Base-by-base conservation (phyloP, 371 early-diverging fungal species). In the Mortierella sp. region DNA sequence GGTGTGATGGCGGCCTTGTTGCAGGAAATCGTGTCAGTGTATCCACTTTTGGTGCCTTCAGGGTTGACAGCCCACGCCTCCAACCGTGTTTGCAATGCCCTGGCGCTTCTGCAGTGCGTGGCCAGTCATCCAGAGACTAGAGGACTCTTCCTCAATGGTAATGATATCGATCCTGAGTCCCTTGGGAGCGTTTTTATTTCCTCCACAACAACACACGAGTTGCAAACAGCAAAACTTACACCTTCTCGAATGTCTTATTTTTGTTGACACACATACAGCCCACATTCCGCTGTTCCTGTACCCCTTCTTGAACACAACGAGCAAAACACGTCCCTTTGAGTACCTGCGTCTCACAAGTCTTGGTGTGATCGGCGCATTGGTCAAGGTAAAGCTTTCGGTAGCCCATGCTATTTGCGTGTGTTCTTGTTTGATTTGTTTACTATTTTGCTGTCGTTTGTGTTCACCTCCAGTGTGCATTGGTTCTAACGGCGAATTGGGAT, bases 221-320 rank as follows among this genome's bases (percentile, higher is more conserved):
- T 63, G 4, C n/a, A 8, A 34, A 6, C 1, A 14, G 3, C 21
- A 65, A 34, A 65, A 24, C 65, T 65, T n/a, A n/a, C n/a, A n/a
- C n/a, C n/a, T n/a, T n/a, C n/a, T n/a, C n/a, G n/a, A 65, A 65
- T 21, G 24, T 73, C 24, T 75, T 31, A 28, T 71, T 16, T 82
- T 89, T 83, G 34, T 4, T 34, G 60, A 63, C 9, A 63, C 38
- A 42, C 73, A 31, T 52, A 44, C 88, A 94, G 98, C 99, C 14
- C 98, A 99, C 87, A 95, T 99, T 77, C 99, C 99, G 1, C 93
- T 98, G 73, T 98, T 98, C 85, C 92, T 99, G 63, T 99, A 99
- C 82, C 99, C 99, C 34, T 98, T 99, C 89, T 92, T 99, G 80
- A 98, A 98, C 89, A 98, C 98, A n/a, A 95, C 97, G 26, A 95